Conservation (phyloP, 306 rosid genomes). For the Phaseolus lunatus region DNA sequence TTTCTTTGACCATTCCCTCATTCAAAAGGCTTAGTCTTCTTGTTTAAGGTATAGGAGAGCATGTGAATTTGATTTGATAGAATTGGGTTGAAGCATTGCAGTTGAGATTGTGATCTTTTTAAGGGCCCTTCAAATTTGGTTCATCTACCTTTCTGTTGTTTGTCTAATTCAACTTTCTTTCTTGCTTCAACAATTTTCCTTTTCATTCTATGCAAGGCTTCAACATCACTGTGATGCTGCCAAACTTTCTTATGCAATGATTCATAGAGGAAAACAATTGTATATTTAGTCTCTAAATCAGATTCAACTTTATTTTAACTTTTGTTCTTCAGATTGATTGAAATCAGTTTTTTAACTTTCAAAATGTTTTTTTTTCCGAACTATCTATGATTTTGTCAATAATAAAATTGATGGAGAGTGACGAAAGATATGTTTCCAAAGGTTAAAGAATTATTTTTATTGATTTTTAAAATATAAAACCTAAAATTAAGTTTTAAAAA, state of each 20-base stretch:
- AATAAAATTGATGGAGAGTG: too few relatives aligned
- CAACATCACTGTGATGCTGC: background rate
- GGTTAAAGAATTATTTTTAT: too few relatives aligned
- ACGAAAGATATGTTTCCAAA: too few relatives aligned
- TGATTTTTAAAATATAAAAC: too few relatives aligned
- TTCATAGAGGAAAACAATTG: background rate
- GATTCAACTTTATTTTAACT: too few relatives aligned
- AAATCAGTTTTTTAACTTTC: too few relatives aligned
- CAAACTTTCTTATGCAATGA: constrained; percentile 6
- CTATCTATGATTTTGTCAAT: too few relatives aligned
- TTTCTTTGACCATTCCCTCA: constrained; percentile 15
- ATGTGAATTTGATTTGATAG: constrained; percentile 35
- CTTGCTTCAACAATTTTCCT: background rate
- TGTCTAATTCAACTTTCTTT: constrained; percentile 31
- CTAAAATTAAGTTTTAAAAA: too few relatives aligned
- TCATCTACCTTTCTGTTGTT: constrained; percentile 32
- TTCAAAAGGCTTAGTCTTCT: constrained; percentile 25
- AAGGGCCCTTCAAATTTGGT: constrained; percentile 20
- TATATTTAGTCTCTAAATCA: too few relatives aligned
- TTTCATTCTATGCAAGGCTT: constrained; percentile 32
- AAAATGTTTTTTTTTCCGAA: too few relatives aligned
- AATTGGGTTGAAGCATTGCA: background rate
- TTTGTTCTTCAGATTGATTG: too few relatives aligned
- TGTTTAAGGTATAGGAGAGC: constrained; percentile 9
- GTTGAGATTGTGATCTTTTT: constrained; percentile 26